These are phyloP conservation scores for Cryptococcus jaspeensis DNA, from an alignment of 1,284 basidiomycete genomes.

Conservation along the genomic window DNA sequence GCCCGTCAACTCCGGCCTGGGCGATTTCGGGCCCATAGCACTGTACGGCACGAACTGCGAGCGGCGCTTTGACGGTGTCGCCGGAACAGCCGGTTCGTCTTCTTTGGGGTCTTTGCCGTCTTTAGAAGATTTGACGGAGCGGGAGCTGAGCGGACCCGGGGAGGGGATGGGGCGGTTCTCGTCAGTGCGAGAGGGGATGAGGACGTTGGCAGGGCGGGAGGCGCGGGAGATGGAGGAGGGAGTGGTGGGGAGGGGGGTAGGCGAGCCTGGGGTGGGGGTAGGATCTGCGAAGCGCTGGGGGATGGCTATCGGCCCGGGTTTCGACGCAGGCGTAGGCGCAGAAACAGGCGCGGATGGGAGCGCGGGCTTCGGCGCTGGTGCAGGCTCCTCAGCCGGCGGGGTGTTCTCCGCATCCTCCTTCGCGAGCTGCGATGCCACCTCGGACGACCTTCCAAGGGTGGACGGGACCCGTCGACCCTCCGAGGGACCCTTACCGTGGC, in stretches of 20 bases:
- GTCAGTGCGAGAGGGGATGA: constrained; percentile 24
- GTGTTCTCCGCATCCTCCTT: constrained; percentile 9
- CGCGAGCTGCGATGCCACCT: not conserved
- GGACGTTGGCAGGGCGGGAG: constrained; percentile 20
- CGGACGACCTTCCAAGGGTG: constrained; percentile 22
- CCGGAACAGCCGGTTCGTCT: constrained; percentile 11
- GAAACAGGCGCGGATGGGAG: too few species aligned
- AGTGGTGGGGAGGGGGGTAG: not conserved
- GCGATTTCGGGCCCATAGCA: constrained; percentile 24
- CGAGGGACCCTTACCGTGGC: constrained; percentile 14
- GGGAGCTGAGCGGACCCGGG: not conserved
- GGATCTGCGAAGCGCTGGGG: too few species aligned
- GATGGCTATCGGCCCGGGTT: too few species aligned
- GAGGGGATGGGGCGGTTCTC: constrained; percentile 18
- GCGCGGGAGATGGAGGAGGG: constrained; percentile 5
- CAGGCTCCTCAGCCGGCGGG: constrained; percentile 1
- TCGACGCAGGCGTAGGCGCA: too few species aligned
- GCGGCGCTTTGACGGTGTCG: constrained; percentile 28
- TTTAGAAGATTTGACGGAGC: too few species aligned
- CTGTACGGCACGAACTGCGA: constrained; percentile 29
- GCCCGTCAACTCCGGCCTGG: constrained; percentile 40
- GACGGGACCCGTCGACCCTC: constrained; percentile 23
- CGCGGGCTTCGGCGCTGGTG: not conserved
- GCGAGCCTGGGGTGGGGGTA: not conserved
- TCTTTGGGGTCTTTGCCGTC: too few species aligned